A percentile compares a stretch with the other conserved stretches of the same genome.
phyloP scores from a whole-genome alignment of 148 eudicot genomes.

The Arctostaphylos glauca region DNA sequence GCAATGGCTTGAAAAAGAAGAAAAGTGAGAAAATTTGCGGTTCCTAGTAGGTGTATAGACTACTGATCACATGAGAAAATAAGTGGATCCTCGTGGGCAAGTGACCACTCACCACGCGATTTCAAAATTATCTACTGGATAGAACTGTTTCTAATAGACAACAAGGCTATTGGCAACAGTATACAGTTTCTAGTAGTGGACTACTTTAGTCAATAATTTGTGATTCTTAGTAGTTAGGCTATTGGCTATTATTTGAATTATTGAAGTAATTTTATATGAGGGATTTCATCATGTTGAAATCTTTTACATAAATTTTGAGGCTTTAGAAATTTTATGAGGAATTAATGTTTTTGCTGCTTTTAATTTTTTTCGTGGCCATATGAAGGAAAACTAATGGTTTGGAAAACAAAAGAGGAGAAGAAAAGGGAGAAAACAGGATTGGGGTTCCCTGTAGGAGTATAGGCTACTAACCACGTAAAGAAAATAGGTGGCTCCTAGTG shows the following conservation, averaged over 20 bases:
- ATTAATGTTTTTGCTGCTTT: neutral
- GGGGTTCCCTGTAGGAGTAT: too few relatives aligned
- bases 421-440: too few relatives aligned
- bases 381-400: too few relatives aligned
- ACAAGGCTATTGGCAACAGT: neutral
- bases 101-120: neutral
- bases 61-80: neutral
- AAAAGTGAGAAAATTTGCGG: neutral
- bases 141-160: neutral
- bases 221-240: neutral
- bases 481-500: too few relatives aligned
- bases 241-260: neutral
- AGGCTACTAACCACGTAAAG: too few relatives aligned
- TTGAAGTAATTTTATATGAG: neutral
- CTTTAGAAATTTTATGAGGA: neutral
- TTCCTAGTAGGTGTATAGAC: neutral
- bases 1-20: too few relatives aligned
- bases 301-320: neutral
- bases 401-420: too few relatives aligned
- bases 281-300: neutral
- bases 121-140: neutral
- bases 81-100: neutral
- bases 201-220: too few relatives aligned
- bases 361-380: neutral
- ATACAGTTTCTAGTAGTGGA: too few relatives aligned